These are phyloP conservation scores for Xylaria castorea DNA, from an alignment of 495 filamentous ascomycete species.

Conservation along the genomic window DNA sequence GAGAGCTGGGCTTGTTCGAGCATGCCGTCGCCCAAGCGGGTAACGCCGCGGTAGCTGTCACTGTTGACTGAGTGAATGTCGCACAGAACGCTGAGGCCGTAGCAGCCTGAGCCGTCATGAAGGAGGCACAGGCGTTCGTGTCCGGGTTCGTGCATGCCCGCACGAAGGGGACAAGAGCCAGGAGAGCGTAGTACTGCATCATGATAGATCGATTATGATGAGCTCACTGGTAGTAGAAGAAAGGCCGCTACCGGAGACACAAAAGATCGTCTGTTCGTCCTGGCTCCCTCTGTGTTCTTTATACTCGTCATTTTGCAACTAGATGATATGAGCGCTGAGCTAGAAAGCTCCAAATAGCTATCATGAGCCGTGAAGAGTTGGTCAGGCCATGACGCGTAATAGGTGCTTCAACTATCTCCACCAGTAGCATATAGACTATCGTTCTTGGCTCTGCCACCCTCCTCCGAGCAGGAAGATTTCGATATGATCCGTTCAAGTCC, in stretches of 20 bases:
- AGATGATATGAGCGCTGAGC: not conserved
- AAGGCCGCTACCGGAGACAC: not conserved
- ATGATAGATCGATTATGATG: not conserved
- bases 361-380: not conserved
- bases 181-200: constrained; percentile 22
- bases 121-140: constrained; percentile 27
- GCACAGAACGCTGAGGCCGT: constrained; percentile 29
- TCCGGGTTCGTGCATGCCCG: constrained; percentile 28
- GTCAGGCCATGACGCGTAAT: not conserved
- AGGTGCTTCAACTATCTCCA: constrained; percentile 1
- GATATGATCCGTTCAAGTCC: not conserved
- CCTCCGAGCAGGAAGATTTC: not conserved
- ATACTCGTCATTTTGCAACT: not conserved
- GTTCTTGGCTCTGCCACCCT: not conserved
- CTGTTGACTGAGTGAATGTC: constrained; percentile 25
- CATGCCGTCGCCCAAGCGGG: constrained; percentile 23
- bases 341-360: not conserved
- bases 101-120: constrained; percentile 25
- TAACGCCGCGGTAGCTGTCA: constrained; percentile 26
- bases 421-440: constrained; percentile 12
- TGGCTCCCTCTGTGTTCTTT: not conserved
- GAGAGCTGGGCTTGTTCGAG: constrained; percentile 16
- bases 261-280: not conserved
- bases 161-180: constrained; percentile 27
- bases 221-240: not conserved